These are phyloP conservation scores for Hygrocybe coccinea DNA, from an alignment of 768 basidiomycete species.

Conservation along the genomic window DNA sequence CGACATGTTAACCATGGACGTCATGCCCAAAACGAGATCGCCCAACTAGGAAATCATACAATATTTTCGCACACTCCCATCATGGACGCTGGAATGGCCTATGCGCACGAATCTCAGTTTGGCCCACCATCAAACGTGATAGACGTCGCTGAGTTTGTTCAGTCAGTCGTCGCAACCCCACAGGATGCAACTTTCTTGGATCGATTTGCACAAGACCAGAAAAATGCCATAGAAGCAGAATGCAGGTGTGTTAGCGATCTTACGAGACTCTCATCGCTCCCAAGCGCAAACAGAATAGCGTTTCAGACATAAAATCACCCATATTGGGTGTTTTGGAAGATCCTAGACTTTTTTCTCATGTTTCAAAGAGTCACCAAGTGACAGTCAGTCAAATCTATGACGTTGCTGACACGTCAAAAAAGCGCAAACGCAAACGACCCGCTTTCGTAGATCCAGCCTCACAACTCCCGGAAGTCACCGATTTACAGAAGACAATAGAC, in stretches of 20 bases:
- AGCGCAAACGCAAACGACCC: slow-evolving; percentile 30
- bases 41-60: background rate
- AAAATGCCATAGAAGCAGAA: slow-evolving; percentile 34
- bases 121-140: slow-evolving; percentile 60
- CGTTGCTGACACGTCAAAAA: slow-evolving; percentile 28
- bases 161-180: slow-evolving; percentile 1
- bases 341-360: slow-evolving; percentile 53
- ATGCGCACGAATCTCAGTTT: slow-evolving; percentile 47
- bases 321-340: slow-evolving; percentile 48
- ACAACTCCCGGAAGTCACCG: slow-evolving; percentile 43
- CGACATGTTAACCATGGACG: background rate
- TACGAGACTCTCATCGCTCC: background rate
- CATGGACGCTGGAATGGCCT: slow-evolving; percentile 17
- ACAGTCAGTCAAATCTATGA: slow-evolving; percentile 33
- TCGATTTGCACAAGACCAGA: slow-evolving; percentile 22
- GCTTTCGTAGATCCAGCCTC: slow-evolving; percentile 33
- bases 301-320: slow-evolving; percentile 45
- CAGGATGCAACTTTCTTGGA: background rate
- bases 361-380: slow-evolving; percentile 50
- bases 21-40: no score
- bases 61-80: background rate
- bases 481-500: slow-evolving; percentile 50
- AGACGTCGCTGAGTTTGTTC: slow-evolving; percentile 27
- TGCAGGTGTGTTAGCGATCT: slow-evolving; percentile 34
- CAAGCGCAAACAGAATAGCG: slow-evolving; percentile 37